Conservation (phyloP, 352 stramenopile genomes). For the Globisporangium paddicum region DNA sequence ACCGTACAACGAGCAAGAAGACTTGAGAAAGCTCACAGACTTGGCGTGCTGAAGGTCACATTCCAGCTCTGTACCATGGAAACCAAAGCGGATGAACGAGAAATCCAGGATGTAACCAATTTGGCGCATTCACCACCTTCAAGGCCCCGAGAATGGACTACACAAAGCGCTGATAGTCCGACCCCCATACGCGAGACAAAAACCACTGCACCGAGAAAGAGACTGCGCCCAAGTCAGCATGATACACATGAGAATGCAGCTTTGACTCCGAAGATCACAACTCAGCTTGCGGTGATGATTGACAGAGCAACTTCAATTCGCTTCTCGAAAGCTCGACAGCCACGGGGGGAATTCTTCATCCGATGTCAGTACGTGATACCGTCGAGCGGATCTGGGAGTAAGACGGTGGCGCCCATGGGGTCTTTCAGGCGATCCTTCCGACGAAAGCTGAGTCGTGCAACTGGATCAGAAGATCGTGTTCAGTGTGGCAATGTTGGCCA, state of each 20-base stretch:
- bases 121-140: background rate
- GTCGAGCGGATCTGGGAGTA: background rate
- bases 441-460: constrained; percentile 19
- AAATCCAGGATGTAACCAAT: background rate
- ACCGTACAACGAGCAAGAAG: background rate
- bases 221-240: background rate
- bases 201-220: background rate
- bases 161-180: background rate
- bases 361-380: constrained; percentile 13
- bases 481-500: constrained; percentile 3
- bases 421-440: constrained; percentile 23
- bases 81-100: background rate
- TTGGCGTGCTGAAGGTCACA: constrained; percentile 22
- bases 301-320: background rate
- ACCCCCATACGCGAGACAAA: background rate
- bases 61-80: constrained; percentile 15
- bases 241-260: background rate
- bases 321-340: background rate
- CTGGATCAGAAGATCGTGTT: background rate
- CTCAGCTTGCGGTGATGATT: constrained; percentile 16
- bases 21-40: constrained; percentile 1
- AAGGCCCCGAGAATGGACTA: background rate
- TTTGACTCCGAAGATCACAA: background rate
- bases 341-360: background rate
- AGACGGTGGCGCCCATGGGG: background rate